Conservation (phyloP, 306 rosid genomes). For the Lathyrus aphaca region DNA sequence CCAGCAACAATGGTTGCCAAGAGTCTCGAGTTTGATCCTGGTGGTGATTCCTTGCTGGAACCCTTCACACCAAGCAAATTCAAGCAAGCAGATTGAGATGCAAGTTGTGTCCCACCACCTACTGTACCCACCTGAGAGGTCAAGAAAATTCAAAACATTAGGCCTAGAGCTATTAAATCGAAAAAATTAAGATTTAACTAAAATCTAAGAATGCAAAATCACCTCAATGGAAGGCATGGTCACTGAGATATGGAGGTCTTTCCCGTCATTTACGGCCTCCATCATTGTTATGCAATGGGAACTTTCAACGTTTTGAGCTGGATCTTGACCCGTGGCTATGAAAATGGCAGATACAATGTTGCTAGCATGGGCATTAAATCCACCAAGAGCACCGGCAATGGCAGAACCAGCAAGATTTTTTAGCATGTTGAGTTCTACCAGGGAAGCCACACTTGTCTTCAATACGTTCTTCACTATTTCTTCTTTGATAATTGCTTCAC, state of each 20-base stretch:
- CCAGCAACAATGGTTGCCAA: conserved; percentile 73
- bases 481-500: conserved; percentile 70
- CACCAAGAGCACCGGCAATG: conserved; percentile 75
- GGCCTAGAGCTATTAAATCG: conserved; percentile 13
- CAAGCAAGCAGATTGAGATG: conserved; percentile 86
- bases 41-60: conserved; percentile 64
- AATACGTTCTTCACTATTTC: conserved; percentile 72
- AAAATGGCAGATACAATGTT: conserved; percentile 80
- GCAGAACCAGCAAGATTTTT: conserved; percentile 82
- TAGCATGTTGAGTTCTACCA: conserved; percentile 82
- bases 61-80: conserved; percentile 81
- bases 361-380: conserved; percentile 81
- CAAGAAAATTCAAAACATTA: conserved; percentile 25
- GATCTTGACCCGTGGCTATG: conserved; percentile 87
- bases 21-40: conserved; percentile 73
- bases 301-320: conserved; percentile 83
- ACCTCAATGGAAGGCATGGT: conserved; percentile 86
- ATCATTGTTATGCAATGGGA: conserved; percentile 84
- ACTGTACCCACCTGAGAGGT: conserved; percentile 69
- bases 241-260: conserved; percentile 74
- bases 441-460: conserved; percentile 64
- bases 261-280: conserved; percentile 70
- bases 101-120: conserved; percentile 84
- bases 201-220: conserved; percentile 31
- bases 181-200: conserved; percentile 4